These are phyloP conservation scores for Carex cristatella DNA, from an alignment of 176 grass and related monocot genomes.

Conservation along the genomic window DNA sequence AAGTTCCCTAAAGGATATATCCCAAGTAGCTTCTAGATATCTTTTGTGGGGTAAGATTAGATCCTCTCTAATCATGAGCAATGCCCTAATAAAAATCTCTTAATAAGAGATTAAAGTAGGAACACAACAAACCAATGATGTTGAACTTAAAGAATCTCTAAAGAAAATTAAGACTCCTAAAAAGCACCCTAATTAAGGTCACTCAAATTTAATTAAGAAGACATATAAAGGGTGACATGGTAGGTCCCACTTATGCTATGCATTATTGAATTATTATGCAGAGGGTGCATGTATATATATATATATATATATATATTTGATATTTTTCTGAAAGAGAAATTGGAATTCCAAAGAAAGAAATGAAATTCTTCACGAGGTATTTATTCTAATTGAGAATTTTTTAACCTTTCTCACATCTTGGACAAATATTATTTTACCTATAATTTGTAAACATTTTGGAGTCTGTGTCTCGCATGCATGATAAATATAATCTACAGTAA, in stretches of 20 bases:
- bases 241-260: background rate
- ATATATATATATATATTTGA: background rate
- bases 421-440: background rate
- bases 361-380: background rate
- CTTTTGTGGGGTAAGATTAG: slow-evolving; percentile 12
- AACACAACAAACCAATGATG: slow-evolving; percentile 27
- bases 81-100: background rate
- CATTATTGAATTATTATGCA: background rate
- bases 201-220: background rate
- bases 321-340: background rate
- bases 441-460: background rate
- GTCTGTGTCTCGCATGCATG: background rate
- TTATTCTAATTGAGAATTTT: too few species aligned
- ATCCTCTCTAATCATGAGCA: slow-evolving; percentile 33
- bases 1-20: background rate
- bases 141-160: slow-evolving; percentile 22
- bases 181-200: background rate
- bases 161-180: background rate
- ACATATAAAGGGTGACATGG: background rate
- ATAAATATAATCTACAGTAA: background rate
- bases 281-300: background rate
- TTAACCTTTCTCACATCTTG: background rate
- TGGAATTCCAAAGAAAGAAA: background rate
- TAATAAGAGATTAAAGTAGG: background rate
- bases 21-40: background rate